These are phyloP conservation scores for Lachancea kluyveri DNA, from an alignment of 805 yeast genomes.

Conservation along the genomic window DNA sequence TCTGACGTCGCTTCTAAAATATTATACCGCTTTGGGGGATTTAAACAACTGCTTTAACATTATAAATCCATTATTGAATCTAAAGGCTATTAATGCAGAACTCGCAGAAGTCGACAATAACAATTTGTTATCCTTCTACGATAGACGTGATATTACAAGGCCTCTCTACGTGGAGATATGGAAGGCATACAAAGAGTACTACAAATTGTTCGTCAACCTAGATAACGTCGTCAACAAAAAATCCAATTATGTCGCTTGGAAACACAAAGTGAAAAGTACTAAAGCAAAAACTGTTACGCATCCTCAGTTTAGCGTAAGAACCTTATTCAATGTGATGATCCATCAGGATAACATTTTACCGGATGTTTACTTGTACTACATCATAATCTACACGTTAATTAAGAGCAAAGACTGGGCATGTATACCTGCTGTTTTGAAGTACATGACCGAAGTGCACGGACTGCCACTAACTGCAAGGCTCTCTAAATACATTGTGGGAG, in stretches of 20 bases:
- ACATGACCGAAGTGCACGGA: constrained; percentile 14
- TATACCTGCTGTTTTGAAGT: constrained; percentile 17
- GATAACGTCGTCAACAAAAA: constrained; percentile 11
- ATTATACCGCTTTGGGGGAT: constrained; percentile 26
- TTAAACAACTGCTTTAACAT: constrained; percentile 29
- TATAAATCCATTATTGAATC: constrained; percentile 26
- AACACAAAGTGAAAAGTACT: constrained; percentile 6
- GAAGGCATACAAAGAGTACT: constrained; percentile 21
- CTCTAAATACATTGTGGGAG: constrained; percentile 15
- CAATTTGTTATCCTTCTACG: constrained; percentile 8
- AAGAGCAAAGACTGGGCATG: constrained; percentile 20
- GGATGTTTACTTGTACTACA: constrained; percentile 11
- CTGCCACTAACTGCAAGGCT: constrained; percentile 9
- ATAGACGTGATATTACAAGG: constrained; percentile 13
- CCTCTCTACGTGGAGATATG: constrained; percentile 30
- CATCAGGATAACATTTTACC: constrained; percentile 19
- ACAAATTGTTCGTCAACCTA: constrained; percentile 9
- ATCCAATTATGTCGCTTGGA: constrained; percentile 14
- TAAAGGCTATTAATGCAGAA: constrained; percentile 14
- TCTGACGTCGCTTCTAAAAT: constrained; percentile 34
- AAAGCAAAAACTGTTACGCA: constrained; percentile 8
- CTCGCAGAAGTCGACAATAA: constrained; percentile 6
- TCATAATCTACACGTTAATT: constrained; percentile 17
- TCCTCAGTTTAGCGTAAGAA: constrained; percentile 12
- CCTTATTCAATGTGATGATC: constrained; percentile 16